Evolutionary conservation across 1,284 basidiomycete species (phyloP).

Genomic region (Leccinum fallax): DNA sequence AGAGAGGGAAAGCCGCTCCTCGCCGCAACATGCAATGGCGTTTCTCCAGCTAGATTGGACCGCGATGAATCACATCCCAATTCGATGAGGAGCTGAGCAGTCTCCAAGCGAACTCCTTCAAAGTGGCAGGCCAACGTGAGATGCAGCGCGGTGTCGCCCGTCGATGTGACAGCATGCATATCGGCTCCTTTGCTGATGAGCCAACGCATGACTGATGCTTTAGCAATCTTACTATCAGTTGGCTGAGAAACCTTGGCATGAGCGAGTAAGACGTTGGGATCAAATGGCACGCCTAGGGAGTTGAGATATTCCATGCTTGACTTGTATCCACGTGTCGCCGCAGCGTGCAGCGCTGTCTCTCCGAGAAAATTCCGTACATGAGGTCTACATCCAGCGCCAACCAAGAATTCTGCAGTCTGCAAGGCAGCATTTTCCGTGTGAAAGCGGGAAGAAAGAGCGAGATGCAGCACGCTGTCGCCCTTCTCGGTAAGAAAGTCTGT

Average conservation of each 20-base stretch:
- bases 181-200: slow-evolving; percentile 8
- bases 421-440: neutral
- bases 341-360: slow-evolving; percentile 2
- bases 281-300: slow-evolving; percentile 1
- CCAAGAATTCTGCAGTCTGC: neutral
- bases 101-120: neutral
- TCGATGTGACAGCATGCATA: neutral
- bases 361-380: neutral
- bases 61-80: slow-evolving; percentile 1
- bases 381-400: neutral
- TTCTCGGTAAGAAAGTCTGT: neutral
- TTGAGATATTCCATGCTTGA: slow-evolving; percentile 4
- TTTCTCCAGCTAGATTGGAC: slow-evolving; percentile 5
- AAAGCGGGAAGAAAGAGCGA: slow-evolving; percentile 4
- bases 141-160: slow-evolving; percentile 3
- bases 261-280: slow-evolving; percentile 3
- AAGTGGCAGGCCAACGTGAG: neutral
- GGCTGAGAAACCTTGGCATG: neutral
- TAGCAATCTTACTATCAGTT: too few species aligned
- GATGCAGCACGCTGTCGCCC: slow-evolving; percentile 2
- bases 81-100: neutral
- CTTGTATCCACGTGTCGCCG: neutral
- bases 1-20: slow-evolving; percentile 1
- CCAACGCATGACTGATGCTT: neutral
- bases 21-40: slow-evolving; percentile 5